These are phyloP conservation scores for Botrytis tulipae DNA, from an alignment of 2,329 filamentous ascomycete genomes.

Conservation along the genomic window DNA sequence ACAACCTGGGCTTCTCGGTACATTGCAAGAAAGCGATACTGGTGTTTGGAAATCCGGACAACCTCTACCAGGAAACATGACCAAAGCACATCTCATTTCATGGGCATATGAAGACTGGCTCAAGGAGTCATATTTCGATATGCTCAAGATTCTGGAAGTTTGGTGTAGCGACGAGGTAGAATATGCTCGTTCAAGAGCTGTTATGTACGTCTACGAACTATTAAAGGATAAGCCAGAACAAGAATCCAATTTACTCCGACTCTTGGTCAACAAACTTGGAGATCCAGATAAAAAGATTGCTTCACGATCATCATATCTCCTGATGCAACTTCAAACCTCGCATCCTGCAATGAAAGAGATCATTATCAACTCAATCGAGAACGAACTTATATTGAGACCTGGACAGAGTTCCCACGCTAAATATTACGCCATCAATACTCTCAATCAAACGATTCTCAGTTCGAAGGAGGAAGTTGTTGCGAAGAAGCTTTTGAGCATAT, in stretches of 20 bases:
- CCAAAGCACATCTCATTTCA: conserved; percentile 73
- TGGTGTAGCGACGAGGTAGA: conserved; percentile 97
- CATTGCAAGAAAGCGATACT: conserved; percentile 60
- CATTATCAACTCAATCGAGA: conserved; percentile 80
- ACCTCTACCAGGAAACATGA: conserved; percentile 69
- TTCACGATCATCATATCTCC: conserved; percentile 85
- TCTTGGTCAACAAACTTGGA: conserved; percentile 94
- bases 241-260: conserved; percentile 85
- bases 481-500: conserved; percentile 79
- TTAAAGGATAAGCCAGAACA: conserved; percentile 96
- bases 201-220: conserved; percentile 89
- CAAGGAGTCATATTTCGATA: conserved; percentile 89
- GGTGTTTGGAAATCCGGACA: conserved; percentile 65
- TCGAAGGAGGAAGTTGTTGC: conserved; percentile 78
- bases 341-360: conserved; percentile 94
- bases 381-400: conserved; percentile 81
- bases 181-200: conserved; percentile 81
- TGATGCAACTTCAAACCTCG: conserved; percentile 84
- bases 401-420: conserved; percentile 85
- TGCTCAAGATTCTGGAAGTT: conserved; percentile 84
- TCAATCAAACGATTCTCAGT: conserved; percentile 94
- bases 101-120: conserved; percentile 97
- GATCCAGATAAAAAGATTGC: conserved; percentile 95
- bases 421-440: conserved; percentile 93
- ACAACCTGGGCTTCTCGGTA: conserved; percentile 73